Percentiles rank a stretch among this genome's conserved stretches.
Evolutionary conservation across 495 filamentous ascomycete genomes (phyloP).

Genomic region (Aspergillus ostianus): DNA sequence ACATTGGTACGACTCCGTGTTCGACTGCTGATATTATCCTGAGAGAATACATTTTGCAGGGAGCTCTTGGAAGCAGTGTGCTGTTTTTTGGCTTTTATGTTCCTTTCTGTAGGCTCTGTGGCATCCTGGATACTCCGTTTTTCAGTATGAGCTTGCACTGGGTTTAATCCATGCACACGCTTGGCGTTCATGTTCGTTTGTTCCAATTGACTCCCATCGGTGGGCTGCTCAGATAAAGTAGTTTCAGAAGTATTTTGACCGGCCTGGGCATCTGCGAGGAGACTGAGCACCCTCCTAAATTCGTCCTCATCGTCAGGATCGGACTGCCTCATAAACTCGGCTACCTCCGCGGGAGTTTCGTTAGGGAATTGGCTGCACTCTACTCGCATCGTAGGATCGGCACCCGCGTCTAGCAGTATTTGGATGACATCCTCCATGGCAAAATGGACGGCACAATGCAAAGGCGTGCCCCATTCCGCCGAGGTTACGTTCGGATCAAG

Average conservation of each 20-base stretch:
- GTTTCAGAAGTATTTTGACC: not conserved
- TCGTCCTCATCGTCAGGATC: not conserved
- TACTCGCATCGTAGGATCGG: slow-evolving; percentile 15
- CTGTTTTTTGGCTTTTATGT: not conserved
- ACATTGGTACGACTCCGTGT: slow-evolving; percentile 1
- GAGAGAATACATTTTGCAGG: not conserved
- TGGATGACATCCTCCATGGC: slow-evolving; percentile 5
- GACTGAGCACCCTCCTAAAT: not conserved
- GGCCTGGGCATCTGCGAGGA: not conserved
- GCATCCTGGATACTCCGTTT: not conserved
- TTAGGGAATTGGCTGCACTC: not conserved
- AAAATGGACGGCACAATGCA: slow-evolving; percentile 12
- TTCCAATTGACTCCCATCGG: too few relatives aligned
- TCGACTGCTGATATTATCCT: slow-evolving; percentile 3
- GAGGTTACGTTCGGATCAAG: slow-evolving; percentile 17
- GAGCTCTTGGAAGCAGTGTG: not conserved
- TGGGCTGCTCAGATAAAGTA: not conserved
- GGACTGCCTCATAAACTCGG: too few relatives aligned
- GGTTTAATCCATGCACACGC: too few relatives aligned
- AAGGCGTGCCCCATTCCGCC: slow-evolving; percentile 14
- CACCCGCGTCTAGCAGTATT: slow-evolving; percentile 17
- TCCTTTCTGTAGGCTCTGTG: not conserved
- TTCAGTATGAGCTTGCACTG: too few relatives aligned
- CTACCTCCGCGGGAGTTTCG: not conserved
- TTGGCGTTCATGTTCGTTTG: too few relatives aligned